Conservation (phyloP, 805 yeast genomes). For the Lipomyces spencermartinsiae region DNA sequence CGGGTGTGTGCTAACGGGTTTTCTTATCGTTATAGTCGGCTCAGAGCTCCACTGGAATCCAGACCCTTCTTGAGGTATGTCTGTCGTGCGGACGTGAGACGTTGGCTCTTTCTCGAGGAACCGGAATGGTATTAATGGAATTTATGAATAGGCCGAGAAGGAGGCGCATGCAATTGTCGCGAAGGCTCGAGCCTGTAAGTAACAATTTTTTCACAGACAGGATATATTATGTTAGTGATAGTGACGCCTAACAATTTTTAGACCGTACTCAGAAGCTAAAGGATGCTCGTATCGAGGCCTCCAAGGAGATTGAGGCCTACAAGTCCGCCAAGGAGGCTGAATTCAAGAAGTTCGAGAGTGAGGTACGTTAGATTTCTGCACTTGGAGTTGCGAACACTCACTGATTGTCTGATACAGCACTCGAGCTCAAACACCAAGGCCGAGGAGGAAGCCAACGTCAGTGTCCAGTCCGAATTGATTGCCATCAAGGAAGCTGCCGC, state of each 20-base stretch:
- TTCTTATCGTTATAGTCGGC: slow-evolving; percentile 47
- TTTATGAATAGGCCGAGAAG: slow-evolving; percentile 72
- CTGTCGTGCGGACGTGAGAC: neutral
- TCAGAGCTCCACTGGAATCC: slow-evolving; percentile 63
- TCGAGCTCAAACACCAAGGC: slow-evolving; percentile 77
- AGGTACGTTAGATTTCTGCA: slow-evolving; percentile 46
- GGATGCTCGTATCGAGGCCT: slow-evolving; percentile 94
- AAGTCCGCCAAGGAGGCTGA: slow-evolving; percentile 83
- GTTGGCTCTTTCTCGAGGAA: neutral
- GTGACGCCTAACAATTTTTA: slow-evolving; percentile 45
- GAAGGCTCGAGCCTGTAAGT: slow-evolving; percentile 85
- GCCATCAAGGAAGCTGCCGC: slow-evolving; percentile 69
- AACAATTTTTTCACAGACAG: slow-evolving; percentile 13
- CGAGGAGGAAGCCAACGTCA: slow-evolving; percentile 77
- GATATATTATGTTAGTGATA: slow-evolving; percentile 34
- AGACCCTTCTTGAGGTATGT: slow-evolving; percentile 66
- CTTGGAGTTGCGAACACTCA: too few species aligned
- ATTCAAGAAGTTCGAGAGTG: slow-evolving; percentile 71
- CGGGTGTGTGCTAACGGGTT: neutral
- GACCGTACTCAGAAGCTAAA: slow-evolving; percentile 86
- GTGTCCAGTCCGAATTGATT: slow-evolving; percentile 72
- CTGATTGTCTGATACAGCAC: slow-evolving; percentile 49
- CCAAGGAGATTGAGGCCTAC: slow-evolving; percentile 84
- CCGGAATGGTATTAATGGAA: neutral
- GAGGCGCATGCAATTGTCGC: slow-evolving; percentile 96